These are phyloP conservation scores for Wickerhamomyces sp. DNA, from an alignment of 1,139 yeast genomes.

Conservation along the genomic window DNA sequence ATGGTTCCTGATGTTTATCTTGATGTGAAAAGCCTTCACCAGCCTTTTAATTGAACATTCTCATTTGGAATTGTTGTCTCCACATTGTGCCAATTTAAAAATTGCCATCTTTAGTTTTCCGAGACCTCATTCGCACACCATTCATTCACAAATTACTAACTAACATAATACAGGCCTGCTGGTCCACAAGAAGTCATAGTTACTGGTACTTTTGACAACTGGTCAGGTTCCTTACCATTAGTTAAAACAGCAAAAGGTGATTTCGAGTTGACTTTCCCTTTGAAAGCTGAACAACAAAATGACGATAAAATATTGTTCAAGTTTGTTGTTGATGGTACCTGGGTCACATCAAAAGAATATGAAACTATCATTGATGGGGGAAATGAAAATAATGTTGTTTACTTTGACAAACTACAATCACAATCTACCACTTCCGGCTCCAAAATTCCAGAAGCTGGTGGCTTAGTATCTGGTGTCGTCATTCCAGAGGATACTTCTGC, in stretches of 20 bases:
- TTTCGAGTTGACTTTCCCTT: constrained; percentile 56
- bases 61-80: too few relatives aligned
- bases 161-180: constrained; percentile 46
- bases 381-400: constrained; percentile 57
- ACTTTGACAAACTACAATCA: constrained; percentile 27
- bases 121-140: background rate
- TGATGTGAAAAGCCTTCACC: too few relatives aligned
- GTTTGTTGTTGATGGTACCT: constrained; percentile 71
- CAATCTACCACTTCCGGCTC: constrained; percentile 25
- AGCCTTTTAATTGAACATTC: too few relatives aligned
- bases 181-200: constrained; percentile 72
- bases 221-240: constrained; percentile 59
- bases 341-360: constrained; percentile 50
- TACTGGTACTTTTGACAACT: constrained; percentile 74
- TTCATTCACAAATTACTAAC: constrained; percentile 1
- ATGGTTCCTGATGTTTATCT: too few relatives aligned
- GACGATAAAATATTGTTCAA: constrained; percentile 52
- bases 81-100: background rate
- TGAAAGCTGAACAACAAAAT: constrained; percentile 31
- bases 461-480: constrained; percentile 13
- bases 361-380: constrained; percentile 51
- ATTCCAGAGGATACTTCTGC: constrained; percentile 20
- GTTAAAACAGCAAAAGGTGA: constrained; percentile 58
- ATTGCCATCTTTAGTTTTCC: background rate
- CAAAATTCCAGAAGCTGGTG: constrained; percentile 56